Evolutionary conservation across 2,329 filamentous ascomycete genomes (phyloP).

Genomic region (Diaporthe aspalathi): DNA sequence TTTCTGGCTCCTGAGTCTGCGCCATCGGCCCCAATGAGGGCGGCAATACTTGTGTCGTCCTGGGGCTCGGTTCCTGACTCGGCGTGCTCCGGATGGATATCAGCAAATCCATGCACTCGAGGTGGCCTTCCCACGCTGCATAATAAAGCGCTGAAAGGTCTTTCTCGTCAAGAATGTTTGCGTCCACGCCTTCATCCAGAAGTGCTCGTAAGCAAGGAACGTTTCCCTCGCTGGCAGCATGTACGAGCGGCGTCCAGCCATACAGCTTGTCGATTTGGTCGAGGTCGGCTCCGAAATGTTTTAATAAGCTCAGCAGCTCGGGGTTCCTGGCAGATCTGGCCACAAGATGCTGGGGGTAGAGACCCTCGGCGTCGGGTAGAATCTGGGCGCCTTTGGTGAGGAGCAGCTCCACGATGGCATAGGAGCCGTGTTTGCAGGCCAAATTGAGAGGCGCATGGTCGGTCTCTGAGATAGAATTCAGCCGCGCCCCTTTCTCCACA

Average conservation of each 20-base stretch:
- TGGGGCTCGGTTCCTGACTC: slow-evolving; percentile 50
- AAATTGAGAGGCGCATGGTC: slow-evolving; percentile 96
- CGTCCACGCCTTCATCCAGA: slow-evolving; percentile 81
- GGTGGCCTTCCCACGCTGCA: slow-evolving; percentile 95
- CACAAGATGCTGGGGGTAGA: slow-evolving; percentile 97
- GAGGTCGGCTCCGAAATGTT: slow-evolving; percentile 87
- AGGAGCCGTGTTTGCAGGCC: slow-evolving; percentile 91
- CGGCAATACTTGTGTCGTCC: slow-evolving; percentile 53
- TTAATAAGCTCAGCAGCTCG: slow-evolving; percentile 81
- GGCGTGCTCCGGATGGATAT: slow-evolving; percentile 50
- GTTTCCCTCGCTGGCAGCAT: slow-evolving; percentile 96
- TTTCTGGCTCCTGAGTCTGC: slow-evolving; percentile 63
- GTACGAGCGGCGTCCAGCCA: slow-evolving; percentile 95
- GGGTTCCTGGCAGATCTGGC: slow-evolving; percentile 88
- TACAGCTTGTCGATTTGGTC: slow-evolving; percentile 96
- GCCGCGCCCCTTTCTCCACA: slow-evolving; percentile 80
- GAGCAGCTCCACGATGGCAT: slow-evolving; percentile 85
- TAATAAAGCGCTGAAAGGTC: slow-evolving; percentile 96
- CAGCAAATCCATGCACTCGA: slow-evolving; percentile 93
- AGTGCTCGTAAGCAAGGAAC: slow-evolving; percentile 87
- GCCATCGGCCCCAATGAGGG: slow-evolving; percentile 54
- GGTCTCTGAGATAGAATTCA: slow-evolving; percentile 85
- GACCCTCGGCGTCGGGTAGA: slow-evolving; percentile 92
- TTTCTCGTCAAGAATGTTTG: slow-evolving; percentile 89
- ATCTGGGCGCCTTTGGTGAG: slow-evolving; percentile 84